Evolutionary conservation across 257 asterid species (phyloP), one percentile per base, ranked within the genome.

Genomic region (Solanum dulcamara): DNA sequence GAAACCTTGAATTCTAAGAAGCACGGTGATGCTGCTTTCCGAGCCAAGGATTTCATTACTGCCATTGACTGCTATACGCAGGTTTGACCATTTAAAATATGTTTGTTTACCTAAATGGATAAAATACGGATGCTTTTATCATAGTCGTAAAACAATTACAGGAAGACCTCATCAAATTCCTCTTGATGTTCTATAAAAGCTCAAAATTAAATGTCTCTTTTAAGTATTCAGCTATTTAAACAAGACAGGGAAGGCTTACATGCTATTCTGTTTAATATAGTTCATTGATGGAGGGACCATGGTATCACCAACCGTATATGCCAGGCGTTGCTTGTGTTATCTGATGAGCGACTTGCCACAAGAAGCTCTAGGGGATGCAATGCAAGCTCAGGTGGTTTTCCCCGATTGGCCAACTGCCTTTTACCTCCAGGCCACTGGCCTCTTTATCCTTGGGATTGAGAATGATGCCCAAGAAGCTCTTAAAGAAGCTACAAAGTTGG

Each of bases 11-110:
- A 90, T 83, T 95, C 94, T 32, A 96, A 96, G 93, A 95, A 93
- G 91, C 97, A 93, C 62, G 99, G 99, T 2, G 99, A 96, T 85
- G 95, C 94, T 55, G 98, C 99, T 72, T 96, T 96, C 60, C 93
- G 99, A 83, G 95, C 96, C 68, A 95, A 93, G 91, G 95, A 95
- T 87, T 96, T 93, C 89, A 38, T 92, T 18, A 85, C 96, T 22
- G 98, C 99, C 87, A 92, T 95, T 33, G 93, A 89, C 67, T 90
- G 97, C 92, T 96, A 95, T 68, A 89, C 98, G 12, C 97, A 93
- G 96, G 99, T 94, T 30, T 33, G 82, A 74, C 51, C 37, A 24
- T 30, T 11, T 44, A 0, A 48, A 79, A 28, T 79, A 79, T 30
- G 42, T 17, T 77, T 6, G 24, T 9, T 53, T 28, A 5, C 46